A percentile compares a stretch with the other conserved stretches of the same genome.
These are phyloP conservation scores for Penicillium sp. DNA, from an alignment of 2,329 filamentous ascomycete species.

Conservation along the genomic window DNA sequence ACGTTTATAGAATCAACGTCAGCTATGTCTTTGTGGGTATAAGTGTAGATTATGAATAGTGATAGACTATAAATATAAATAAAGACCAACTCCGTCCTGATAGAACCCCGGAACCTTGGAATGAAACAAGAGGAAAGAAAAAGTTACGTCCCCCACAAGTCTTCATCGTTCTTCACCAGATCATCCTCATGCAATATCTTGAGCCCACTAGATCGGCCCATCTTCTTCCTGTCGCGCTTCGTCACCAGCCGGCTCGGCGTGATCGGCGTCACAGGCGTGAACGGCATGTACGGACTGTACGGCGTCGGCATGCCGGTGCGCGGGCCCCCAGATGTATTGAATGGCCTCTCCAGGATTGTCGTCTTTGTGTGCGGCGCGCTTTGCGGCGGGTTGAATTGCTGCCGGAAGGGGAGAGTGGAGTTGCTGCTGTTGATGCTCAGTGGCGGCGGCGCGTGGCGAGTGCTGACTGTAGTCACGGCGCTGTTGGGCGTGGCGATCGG, in stretches of 20 bases:
- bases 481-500: conserved; percentile 6
- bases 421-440: conserved; percentile 25
- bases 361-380: conserved; percentile 48
- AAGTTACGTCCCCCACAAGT: conserved; percentile 41
- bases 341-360: conserved; percentile 44
- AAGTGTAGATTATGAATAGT: neutral
- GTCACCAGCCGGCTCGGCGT: conserved; percentile 45
- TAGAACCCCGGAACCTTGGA: neutral
- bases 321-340: conserved; percentile 33
- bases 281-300: conserved; percentile 50
- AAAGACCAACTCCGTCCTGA: neutral
- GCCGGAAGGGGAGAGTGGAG: conserved; percentile 40
- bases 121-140: neutral
- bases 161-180: conserved; percentile 42
- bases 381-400: conserved; percentile 36
- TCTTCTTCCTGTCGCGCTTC: conserved; percentile 40
- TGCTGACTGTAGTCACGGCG: neutral
- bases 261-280: conserved; percentile 47
- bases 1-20: too few relatives aligned
- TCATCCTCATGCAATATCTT: conserved; percentile 46
- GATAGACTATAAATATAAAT: neutral
- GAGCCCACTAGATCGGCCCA: conserved; percentile 40
- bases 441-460: conserved; percentile 26
- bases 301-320: conserved; percentile 47
- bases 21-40: neutral